Evolutionary conservation across 495 filamentous ascomycete genomes (phyloP).

Genomic region (Penicillium roqueforti): DNA sequence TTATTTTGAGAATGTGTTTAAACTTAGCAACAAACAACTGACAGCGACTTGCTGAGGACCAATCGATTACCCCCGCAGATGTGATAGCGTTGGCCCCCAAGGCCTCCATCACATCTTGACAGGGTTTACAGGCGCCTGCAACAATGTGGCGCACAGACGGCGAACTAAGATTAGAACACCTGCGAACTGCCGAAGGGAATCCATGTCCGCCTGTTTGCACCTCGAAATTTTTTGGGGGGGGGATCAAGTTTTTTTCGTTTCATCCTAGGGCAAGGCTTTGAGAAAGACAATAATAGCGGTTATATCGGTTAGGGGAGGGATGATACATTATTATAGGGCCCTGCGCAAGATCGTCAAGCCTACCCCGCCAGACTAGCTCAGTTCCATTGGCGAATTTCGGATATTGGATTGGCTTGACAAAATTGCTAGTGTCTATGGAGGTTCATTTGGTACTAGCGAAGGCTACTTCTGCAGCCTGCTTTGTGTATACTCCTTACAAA

Average conservation of each 20-base stretch:
- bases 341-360: neutral
- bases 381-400: neutral
- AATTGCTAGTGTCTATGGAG: neutral
- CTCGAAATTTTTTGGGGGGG: neutral
- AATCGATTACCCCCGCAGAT: neutral
- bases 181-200: constrained; percentile 2
- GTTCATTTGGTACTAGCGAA: neutral
- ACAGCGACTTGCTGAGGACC: neutral
- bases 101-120: constrained; percentile 10
- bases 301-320: neutral
- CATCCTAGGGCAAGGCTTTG: neutral
- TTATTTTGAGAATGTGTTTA: constrained; percentile 6
- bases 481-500: neutral
- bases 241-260: neutral
- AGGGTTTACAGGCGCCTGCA: constrained; percentile 13
- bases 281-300: neutral
- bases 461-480: neutral
- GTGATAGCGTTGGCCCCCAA: constrained; percentile 6
- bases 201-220: neutral
- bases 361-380: neutral
- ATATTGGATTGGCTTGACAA: neutral
- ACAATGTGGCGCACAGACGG: constrained; percentile 9
- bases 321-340: neutral
- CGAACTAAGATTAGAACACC: constrained; percentile 13
- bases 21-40: constrained; percentile 5